Conservation (phyloP, 2,329 filamentous ascomycete species). For the Scytalidium sp. region DNA sequence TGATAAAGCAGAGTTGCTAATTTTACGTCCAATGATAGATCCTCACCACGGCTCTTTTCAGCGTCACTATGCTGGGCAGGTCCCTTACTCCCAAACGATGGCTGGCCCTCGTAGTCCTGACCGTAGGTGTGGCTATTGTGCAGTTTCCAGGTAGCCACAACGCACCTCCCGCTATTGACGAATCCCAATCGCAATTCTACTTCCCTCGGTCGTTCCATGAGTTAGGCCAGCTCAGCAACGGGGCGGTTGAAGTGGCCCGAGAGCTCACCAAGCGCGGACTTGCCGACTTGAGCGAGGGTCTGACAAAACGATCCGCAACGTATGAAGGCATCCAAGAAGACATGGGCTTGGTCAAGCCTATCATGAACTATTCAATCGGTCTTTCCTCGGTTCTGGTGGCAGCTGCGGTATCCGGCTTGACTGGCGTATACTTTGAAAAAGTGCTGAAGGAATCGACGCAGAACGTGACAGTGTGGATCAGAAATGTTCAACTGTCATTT, state of each 20-base stretch:
- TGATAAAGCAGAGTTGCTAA: conserved; percentile 11
- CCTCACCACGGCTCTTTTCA: conserved; percentile 84
- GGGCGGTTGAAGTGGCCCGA: conserved; percentile 44
- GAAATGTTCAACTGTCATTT: conserved; percentile 91
- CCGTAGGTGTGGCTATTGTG: conserved; percentile 79
- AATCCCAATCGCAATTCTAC: conserved; percentile 54
- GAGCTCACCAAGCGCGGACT: conserved; percentile 49
- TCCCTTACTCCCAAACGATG: conserved; percentile 72
- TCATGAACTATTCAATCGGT: conserved; percentile 77
- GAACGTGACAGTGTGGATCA: conserved; percentile 81
- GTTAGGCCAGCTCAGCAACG: conserved; percentile 60
- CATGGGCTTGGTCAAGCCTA: conserved; percentile 42
- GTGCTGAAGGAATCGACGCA: conserved; percentile 81
- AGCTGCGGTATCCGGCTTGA: conserved; percentile 77
- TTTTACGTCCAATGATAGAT: conserved; percentile 48
- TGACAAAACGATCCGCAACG: conserved; percentile 74
- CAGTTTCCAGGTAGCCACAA: conserved; percentile 67
- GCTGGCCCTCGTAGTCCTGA: conserved; percentile 75
- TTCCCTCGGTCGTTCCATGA: conserved; percentile 80
- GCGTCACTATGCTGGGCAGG: conserved; percentile 71
- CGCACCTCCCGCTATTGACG: conserved; percentile 57
- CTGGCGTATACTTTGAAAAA: conserved; percentile 87
- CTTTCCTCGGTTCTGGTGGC: conserved; percentile 74
- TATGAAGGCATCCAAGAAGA: conserved; percentile 83
- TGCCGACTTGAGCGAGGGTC: conserved; percentile 32